These are phyloP conservation scores for Candida corydali DNA, from an alignment of 805 yeast species.

Conservation along the genomic window DNA sequence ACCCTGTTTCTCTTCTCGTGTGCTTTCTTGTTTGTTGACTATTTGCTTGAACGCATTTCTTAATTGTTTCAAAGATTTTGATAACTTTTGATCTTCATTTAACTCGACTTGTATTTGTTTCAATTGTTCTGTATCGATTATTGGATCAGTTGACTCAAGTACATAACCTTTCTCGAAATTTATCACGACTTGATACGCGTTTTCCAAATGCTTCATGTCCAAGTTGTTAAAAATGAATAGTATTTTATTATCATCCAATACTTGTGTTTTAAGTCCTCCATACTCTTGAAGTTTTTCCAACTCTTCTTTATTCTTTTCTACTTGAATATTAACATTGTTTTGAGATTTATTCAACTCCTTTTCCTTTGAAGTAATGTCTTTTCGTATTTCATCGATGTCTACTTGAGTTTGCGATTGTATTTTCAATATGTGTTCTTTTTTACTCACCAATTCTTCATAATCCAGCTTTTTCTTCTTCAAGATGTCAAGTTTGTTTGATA, in stretches of 20 bases:
- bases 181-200: conserved; percentile 41
- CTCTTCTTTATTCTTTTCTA: conserved; percentile 48
- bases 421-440: conserved; percentile 29
- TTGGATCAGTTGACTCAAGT: conserved; percentile 37
- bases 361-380: conserved; percentile 12
- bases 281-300: conserved; percentile 47
- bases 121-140: conserved; percentile 18
- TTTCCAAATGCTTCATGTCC: conserved; percentile 38
- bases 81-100: conserved; percentile 24
- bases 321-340: conserved; percentile 38
- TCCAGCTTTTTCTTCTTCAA: conserved; percentile 23
- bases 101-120: conserved; percentile 18
- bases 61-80: conserved; percentile 17
- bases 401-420: conserved; percentile 21
- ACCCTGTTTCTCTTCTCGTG: too few species aligned
- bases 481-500: conserved; percentile 15
- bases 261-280: conserved; percentile 53
- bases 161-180: conserved; percentile 41
- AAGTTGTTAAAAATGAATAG: conserved; percentile 47
- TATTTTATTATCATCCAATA: conserved; percentile 42
- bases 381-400: conserved; percentile 20
- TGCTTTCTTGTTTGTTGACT: neutral
- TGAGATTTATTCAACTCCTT: conserved; percentile 22
- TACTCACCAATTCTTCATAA: conserved; percentile 29
- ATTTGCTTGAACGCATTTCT: conserved; percentile 8